Evolutionary conservation across 2,329 filamentous ascomycete genomes (phyloP), one percentile per base, ranked within the genome.

Genomic region (Phialocephala subalpina): DNA sequence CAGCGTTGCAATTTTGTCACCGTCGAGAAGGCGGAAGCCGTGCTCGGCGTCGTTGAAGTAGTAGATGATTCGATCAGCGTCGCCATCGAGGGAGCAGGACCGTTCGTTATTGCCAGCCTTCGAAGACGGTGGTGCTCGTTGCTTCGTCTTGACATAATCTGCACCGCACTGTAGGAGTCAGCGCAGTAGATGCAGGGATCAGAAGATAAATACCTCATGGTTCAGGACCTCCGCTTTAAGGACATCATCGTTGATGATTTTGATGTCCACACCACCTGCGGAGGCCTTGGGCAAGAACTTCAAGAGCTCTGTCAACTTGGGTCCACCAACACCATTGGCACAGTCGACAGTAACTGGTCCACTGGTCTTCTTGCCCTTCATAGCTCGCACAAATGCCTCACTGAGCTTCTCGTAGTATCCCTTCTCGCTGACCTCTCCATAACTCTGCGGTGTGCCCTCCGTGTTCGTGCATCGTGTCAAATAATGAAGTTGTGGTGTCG

Each of bases 401-500:
- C 88, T 87, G 62, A 97, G 87, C 84, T 99, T 99, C 81, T 96
- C 87, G 80, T 98, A 98, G 82, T 99, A 99, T 40, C 96, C 96
- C 65, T 88, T 84, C 82, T 98, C 95, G 68, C 92, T 97, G 61
- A 93, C 87, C 76, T 93, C 89, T 64, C 96, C 96, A 77, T 98
- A 99, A 20, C 93, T 87, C 73, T 94, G 90, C 63, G 92, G 90
- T 1, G 93, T 97, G 67, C 92, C 92, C 74, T 96, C 87, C 0
- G 95, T 98, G 82, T 99, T 99, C 81, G 94, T 87, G 79, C 94
- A 97, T 70, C 96, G 92, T 36, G 95, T 95, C 70, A 98, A 85
- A 81, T 99, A 99, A 83, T 99, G 96, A 65, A 99, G 86, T 82
- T 98, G 96, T n/a, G 96, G 96, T 3, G 96, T 99, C 14, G 96